Base-by-base conservation (phyloP, 352 stramenopile species). In the Globisporangium rhizosaccharum region DNA sequence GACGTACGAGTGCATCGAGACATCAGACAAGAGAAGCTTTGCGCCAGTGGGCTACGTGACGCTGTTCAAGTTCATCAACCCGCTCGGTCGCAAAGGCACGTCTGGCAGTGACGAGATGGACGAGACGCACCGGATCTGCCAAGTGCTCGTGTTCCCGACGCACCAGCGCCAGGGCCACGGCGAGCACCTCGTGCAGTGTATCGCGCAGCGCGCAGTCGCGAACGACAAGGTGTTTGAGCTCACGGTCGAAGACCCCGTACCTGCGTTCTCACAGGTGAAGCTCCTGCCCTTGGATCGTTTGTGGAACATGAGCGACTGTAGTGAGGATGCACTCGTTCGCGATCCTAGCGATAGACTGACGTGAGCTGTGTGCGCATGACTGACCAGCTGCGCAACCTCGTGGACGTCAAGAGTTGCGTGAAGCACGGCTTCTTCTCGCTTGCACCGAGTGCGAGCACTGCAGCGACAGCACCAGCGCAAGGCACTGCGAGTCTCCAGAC, bases 11-110 rank as follows among this genome's bases (percentile, higher is more conserved):
- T 73, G 75, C 9, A 53, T 61, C 0, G 49, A 66, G 3, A 4
- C 17, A 20, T 48, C 59, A 2, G 37, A 37, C 1, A 55, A 23
- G 3, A 56, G 62, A 17, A 39, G 44, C 20, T 84, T 80, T 41
- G 48, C 54, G 2, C 81, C 78, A 7, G 79, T 87, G 0, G 85
- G 85, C 4, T 95, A 77, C 59, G 63, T 91, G 56, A 95, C 82
- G 9, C 59, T 95, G 12, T 95, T 95, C 58, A 91, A 84, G 58
- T 95, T 95, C 65, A 75, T 62, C 53, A 92, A 90, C 53, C 85
- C 85, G 14, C 64, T 92, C 3, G 73, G 81, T 17, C 76, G 80
- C 52, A 89, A 89, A 33, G 61, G 59, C 28, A 17, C 50, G 23
- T 59, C 25, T 6, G 25, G 36, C 36, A 59, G 66, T 65, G 42